These are phyloP conservation scores for Terfezia boudieri DNA, from an alignment of 495 filamentous ascomycete genomes.

Conservation along the genomic window DNA sequence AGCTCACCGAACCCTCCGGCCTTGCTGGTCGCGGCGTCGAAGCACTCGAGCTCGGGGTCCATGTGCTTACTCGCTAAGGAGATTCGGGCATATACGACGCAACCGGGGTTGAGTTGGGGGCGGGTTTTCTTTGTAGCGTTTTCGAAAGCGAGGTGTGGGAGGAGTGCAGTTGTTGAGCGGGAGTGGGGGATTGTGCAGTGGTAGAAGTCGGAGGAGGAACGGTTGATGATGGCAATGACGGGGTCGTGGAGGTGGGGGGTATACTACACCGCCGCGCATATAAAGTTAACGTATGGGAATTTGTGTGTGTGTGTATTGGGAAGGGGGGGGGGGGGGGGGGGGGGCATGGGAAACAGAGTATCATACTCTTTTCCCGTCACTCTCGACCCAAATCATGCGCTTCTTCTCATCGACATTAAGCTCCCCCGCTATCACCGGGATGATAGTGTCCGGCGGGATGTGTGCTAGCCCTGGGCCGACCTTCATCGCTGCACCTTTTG, in stretches of 20 bases:
- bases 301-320: no score
- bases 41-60: constrained; percentile 77
- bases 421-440: constrained; percentile 57
- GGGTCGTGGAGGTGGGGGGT: constrained; percentile 54
- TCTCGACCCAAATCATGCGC: constrained; percentile 60
- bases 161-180: constrained; percentile 33
- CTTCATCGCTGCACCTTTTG: constrained; percentile 44
- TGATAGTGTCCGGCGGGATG: constrained; percentile 43
- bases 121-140: constrained; percentile 77
- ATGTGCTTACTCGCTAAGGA: constrained; percentile 52
- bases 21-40: constrained; percentile 66
- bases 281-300: no score
- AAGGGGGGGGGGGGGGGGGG: neutral
- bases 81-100: constrained; percentile 69
- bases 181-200: constrained; percentile 36
- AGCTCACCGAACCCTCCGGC: constrained; percentile 72
- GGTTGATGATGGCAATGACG: constrained; percentile 63
- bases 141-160: constrained; percentile 80
- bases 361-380: constrained; percentile 38
- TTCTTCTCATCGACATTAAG: constrained; percentile 53
- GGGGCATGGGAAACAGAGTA: neutral
- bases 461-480: constrained; percentile 70
- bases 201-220: constrained; percentile 51
- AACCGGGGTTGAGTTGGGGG: constrained; percentile 47
- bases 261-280: constrained; percentile 31